Conservation (phyloP, 2,329 filamentous ascomycete genomes). For the Lasiodiplodia sp. region DNA sequence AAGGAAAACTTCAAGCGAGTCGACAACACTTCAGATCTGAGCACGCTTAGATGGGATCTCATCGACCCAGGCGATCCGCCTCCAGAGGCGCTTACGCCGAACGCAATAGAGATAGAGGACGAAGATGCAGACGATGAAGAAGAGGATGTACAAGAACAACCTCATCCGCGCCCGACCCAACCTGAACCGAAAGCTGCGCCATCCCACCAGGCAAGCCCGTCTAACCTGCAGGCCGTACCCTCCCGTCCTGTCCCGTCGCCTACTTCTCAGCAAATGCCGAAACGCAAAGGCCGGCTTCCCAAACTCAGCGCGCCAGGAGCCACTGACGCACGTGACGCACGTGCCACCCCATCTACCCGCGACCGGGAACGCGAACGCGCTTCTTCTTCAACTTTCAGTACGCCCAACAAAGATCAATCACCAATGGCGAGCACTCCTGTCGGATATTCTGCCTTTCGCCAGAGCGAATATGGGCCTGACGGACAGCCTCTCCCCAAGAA, state of each 20-base stretch:
- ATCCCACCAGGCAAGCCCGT: neutral
- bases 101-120: constrained; percentile 35
- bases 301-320: neutral
- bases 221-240: neutral
- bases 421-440: constrained; percentile 32
- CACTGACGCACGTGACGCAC: constrained; percentile 10
- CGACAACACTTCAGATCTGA: constrained; percentile 58
- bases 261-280: neutral
- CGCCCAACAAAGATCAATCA: constrained; percentile 17
- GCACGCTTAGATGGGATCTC: constrained; percentile 67
- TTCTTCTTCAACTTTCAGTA: constrained; percentile 11
- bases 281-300: neutral
- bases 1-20: constrained; percentile 53
- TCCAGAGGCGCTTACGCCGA: constrained; percentile 41
- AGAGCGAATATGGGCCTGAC: constrained; percentile 40
- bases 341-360: constrained; percentile 22
- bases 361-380: constrained; percentile 12
- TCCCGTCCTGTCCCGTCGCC: neutral
- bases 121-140: constrained; percentile 46
- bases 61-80: constrained; percentile 64
- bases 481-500: constrained; percentile 49
- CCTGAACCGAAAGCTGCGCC: neutral
- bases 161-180: neutral
- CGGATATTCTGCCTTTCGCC: constrained; percentile 54
- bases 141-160: constrained; percentile 23